These are phyloP conservation scores for Sordaria brevicollis DNA, from an alignment of 495 filamentous ascomycete genomes.

Conservation along the genomic window DNA sequence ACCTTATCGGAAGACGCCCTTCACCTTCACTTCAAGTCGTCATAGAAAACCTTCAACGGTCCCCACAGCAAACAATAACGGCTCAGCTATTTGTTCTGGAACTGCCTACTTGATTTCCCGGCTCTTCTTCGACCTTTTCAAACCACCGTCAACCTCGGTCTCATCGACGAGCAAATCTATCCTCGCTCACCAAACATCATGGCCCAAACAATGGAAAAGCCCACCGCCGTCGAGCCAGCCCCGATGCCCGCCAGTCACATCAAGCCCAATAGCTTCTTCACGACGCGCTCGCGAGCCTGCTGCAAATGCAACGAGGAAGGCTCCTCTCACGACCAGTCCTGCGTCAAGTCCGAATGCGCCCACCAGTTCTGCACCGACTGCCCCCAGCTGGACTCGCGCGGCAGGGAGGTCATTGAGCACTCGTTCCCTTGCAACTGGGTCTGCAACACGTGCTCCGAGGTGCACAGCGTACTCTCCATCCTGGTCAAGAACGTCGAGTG, in stretches of 20 bases:
- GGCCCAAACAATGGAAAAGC: background rate
- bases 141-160: background rate
- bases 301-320: conserved; percentile 9
- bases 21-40: background rate
- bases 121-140: background rate
- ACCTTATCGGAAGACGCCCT: background rate
- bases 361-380: conserved; percentile 8
- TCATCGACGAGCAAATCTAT: background rate
- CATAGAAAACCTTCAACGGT: background rate
- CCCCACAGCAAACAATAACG: background rate
- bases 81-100: background rate
- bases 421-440: conserved; percentile 18
- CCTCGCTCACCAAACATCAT: background rate
- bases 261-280: conserved; percentile 8
- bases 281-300: conserved; percentile 3
- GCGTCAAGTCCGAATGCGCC: background rate
- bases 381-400: conserved; percentile 1
- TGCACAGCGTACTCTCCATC: conserved; percentile 12
- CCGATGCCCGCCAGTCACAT: conserved; percentile 7
- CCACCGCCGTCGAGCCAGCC: background rate
- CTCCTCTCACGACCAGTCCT: background rate
- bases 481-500: conserved; percentile 7
- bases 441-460: conserved; percentile 17
- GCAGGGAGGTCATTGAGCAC: conserved; percentile 7
- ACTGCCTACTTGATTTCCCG: background rate